Evolutionary conservation across 371 early-diverging fungal genomes (phyloP).

Genomic region (Gilbertella persicaria): DNA sequence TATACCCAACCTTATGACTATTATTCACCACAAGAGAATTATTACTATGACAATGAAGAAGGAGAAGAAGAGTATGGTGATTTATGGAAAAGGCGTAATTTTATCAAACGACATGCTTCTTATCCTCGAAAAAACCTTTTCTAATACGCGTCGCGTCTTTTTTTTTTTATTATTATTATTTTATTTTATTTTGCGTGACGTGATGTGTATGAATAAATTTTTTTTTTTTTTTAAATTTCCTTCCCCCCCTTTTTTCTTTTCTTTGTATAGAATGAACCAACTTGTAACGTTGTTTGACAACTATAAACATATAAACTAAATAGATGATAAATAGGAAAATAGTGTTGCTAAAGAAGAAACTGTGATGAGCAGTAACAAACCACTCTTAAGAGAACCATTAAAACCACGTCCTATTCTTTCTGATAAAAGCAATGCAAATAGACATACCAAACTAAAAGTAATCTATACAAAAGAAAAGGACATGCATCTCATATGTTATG

Average conservation of each 20-base stretch:
- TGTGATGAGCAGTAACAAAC: no score
- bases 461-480: no score
- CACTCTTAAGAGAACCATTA: no score
- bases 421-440: slow-evolving; percentile 23
- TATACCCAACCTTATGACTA: slow-evolving; percentile 3
- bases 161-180: not conserved
- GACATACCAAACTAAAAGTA: no score
- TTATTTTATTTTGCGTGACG: not conserved
- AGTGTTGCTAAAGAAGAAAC: no score
- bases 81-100: slow-evolving; percentile 6
- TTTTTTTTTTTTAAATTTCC: not conserved
- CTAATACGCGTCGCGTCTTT: not conserved
- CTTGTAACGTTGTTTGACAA: no score
- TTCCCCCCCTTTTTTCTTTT: not conserved
- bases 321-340: no score
- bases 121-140: not conserved
- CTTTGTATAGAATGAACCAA: no score
- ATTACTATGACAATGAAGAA: slow-evolving; percentile 1
- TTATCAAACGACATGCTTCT: slow-evolving; percentile 1
- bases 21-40: not conserved
- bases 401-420: slow-evolving; percentile 13
- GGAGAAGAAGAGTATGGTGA: slow-evolving; percentile 10
- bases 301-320: no score
- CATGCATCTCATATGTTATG: no score
- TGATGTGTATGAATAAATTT: not conserved